Conservation (phyloP, 768 basidiomycete species). For the Artomyces pyxidatus region DNA sequence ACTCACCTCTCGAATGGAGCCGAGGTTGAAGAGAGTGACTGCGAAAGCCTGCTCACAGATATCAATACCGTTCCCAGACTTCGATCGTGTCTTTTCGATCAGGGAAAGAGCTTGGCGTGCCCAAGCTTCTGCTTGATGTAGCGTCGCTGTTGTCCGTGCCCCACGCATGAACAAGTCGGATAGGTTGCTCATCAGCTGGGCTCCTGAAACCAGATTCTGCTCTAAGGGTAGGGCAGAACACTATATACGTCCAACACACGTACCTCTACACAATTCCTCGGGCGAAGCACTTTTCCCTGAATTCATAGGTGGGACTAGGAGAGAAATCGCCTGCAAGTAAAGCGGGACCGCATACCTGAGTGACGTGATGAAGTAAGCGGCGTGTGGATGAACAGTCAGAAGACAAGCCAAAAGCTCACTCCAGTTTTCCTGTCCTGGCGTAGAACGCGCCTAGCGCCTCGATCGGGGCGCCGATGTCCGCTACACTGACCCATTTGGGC, state of each 20-base stretch:
- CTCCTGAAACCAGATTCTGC: slow-evolving; percentile 22
- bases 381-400: slow-evolving; percentile 9
- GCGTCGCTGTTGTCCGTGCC: slow-evolving; percentile 27
- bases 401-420: slow-evolving; percentile 37
- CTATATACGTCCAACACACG: slow-evolving; percentile 7
- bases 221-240: background rate
- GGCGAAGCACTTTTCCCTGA: slow-evolving; percentile 19
- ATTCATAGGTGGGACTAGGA: slow-evolving; percentile 40
- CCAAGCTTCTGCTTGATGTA: slow-evolving; percentile 51
- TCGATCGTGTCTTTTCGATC: slow-evolving; percentile 22
- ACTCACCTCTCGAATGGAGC: slow-evolving; percentile 14
- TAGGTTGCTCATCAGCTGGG: slow-evolving; percentile 43
- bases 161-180: slow-evolving; percentile 33
- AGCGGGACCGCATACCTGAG: slow-evolving; percentile 54
- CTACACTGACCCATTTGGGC: slow-evolving; percentile 50
- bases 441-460: slow-evolving; percentile 62
- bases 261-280: slow-evolving; percentile 58
- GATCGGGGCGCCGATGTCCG: slow-evolving; percentile 59
- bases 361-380: slow-evolving; percentile 1
- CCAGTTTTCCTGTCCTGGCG: slow-evolving; percentile 42
- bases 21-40: slow-evolving; percentile 14
- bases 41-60: slow-evolving; percentile 12
- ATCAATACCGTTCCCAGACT: background rate
- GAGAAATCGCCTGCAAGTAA: slow-evolving; percentile 56
- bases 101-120: slow-evolving; percentile 39